A percentile compares a stretch with the other conserved stretches of the same genome.
Conservation (phyloP, 371 early-diverging fungal genomes). For the Quaeritorhiza haematococci region DNA sequence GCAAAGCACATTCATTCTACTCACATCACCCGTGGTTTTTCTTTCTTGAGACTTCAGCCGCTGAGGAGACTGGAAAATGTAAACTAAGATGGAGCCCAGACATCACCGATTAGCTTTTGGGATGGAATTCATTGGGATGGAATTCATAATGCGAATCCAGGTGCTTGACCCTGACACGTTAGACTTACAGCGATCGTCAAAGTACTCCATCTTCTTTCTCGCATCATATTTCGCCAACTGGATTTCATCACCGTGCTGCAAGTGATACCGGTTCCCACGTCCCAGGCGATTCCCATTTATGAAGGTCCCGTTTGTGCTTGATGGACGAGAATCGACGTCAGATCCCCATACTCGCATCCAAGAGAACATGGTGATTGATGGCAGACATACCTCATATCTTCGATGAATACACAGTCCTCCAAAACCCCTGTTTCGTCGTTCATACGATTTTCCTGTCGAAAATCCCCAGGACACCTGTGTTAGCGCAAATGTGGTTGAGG, state of each 20-base stretch:
- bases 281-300: constrained; percentile 58
- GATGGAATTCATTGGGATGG: neutral
- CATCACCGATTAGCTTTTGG: neutral
- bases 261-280: constrained; percentile 41
- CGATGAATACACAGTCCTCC: constrained; percentile 37
- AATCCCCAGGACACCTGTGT: too few species aligned
- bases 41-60: neutral
- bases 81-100: constrained; percentile 1
- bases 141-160: too few species aligned
- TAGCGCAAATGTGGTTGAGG: too few species aligned
- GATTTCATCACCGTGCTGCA: constrained; percentile 61
- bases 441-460: constrained; percentile 36
- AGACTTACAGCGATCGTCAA: constrained; percentile 19
- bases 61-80: constrained; percentile 5
- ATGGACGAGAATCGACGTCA: neutral
- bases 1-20: too few species aligned
- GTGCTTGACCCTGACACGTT: neutral
- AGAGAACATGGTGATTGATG: constrained; percentile 13
- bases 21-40: too few species aligned
- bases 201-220: neutral
- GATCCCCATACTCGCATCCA: neutral
- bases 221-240: constrained; percentile 45
- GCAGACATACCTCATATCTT: constrained; percentile 34
- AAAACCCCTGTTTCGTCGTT: constrained; percentile 28
- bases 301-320: constrained; percentile 76